A percentile compares a stretch with the other conserved stretches of the same genome.
Conservation (phyloP, 345 rosid genomes). For the Conringia planisiliqua region DNA sequence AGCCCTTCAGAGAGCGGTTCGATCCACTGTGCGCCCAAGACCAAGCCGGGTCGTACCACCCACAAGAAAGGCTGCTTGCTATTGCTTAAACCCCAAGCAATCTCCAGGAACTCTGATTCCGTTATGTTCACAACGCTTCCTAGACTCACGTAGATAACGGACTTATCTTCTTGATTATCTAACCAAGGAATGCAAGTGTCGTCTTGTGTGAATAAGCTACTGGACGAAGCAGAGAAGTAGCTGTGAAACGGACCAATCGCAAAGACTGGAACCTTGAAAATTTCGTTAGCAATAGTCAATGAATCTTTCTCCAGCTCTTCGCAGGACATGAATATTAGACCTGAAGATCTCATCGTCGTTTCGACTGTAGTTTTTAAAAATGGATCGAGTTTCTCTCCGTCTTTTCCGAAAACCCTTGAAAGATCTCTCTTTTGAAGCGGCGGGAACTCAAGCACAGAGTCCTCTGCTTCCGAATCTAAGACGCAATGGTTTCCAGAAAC, state of each 20-base stretch:
- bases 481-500: background rate
- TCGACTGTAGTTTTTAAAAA: background rate
- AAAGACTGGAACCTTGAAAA: conserved; percentile 40
- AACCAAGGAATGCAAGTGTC: conserved; percentile 46
- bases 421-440: conserved; percentile 33
- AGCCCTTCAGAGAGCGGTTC: conserved; percentile 18
- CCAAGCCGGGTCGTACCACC: conserved; percentile 38
- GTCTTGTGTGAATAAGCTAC: conserved; percentile 37
- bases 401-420: background rate
- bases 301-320: conserved; percentile 58
- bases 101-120: conserved; percentile 37
- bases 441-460: conserved; percentile 22
- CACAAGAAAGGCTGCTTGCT: conserved; percentile 49
- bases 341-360: conserved; percentile 33
- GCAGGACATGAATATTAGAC: conserved; percentile 58
- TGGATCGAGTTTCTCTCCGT: conserved; percentile 9
- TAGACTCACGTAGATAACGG: conserved; percentile 51
- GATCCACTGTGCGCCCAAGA: conserved; percentile 5
- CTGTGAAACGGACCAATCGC: conserved; percentile 51
- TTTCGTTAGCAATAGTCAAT: conserved; percentile 39
- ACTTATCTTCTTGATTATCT: conserved; percentile 38
- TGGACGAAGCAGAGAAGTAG: conserved; percentile 28
- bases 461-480: conserved; percentile 31
- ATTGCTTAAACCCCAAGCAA: conserved; percentile 47
- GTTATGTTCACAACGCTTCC: conserved; percentile 44